Base-by-base conservation (phyloP, 495 filamentous ascomycete genomes). In the Penicillium coffeae region DNA sequence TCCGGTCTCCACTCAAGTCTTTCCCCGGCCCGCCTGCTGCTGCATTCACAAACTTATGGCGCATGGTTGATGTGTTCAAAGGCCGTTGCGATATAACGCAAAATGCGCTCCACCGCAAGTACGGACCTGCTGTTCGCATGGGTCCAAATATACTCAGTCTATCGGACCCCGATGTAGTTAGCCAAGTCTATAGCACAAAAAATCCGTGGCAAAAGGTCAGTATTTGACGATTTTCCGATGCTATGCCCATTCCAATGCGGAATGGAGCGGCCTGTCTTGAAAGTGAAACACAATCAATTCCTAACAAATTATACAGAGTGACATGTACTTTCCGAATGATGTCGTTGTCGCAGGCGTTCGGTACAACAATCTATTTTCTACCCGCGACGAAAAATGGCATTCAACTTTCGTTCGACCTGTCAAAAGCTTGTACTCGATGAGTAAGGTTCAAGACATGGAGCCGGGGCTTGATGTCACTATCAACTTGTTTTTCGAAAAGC, bases 61-160 rank as follows among this genome's bases (percentile, higher is more conserved):
- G 59, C 13, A 38, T 57, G 13, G 30, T 46, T 20, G 50, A 65
- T 38, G 52, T 55, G 13, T 63, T 42, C 21, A 39, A 39, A 6
- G 63, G 63, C 8, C 47, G 53, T 7, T 46, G 47, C 35, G 54
- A 66, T 43, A 50, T 54, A n/a, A 62, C 54, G 6, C 56, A 66
- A 13, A 45, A 39, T 15, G 32, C 52, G 14, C 49, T 68, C 16
- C 70, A 73, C 49, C 59, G 59, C 13, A 49, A 58, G 27, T 50
- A 65, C 53, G 69, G 68, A 2, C 19, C 54, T 7, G 58, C 55
- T 8, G 63, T 72, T 16, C 63, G 63, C 6, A 44, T 70, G 37
- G 68, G 64, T 8, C 69, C 68, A 12, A 66, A 69, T 33, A 38
- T 58, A 9, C 35, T 71, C 30, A 69, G 67, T 38, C 48, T 72